These are phyloP conservation scores for Suillus tomentosus DNA, from an alignment of 768 basidiomycete species.

Conservation along the genomic window DNA sequence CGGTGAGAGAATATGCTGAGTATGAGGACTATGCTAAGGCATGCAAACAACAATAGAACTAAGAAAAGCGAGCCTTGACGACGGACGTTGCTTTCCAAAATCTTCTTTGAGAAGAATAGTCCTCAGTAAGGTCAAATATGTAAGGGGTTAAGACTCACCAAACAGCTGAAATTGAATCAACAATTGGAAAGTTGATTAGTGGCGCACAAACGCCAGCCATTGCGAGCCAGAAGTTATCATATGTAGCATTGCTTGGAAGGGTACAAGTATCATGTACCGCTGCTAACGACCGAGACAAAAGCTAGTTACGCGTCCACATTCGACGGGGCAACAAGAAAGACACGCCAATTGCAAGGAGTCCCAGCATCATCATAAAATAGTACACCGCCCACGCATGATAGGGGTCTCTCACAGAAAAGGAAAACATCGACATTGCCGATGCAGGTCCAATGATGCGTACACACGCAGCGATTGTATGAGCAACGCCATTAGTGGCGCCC, in stretches of 20 bases:
- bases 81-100: not conserved
- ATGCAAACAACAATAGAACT: not conserved
- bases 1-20: not conserved
- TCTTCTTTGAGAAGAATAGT: not conserved
- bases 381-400: constrained; percentile 11
- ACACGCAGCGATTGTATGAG: constrained; percentile 32
- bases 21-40: not conserved
- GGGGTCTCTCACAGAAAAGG: constrained; percentile 30
- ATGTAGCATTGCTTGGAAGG: not conserved
- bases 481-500: constrained; percentile 66
- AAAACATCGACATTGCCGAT: constrained; percentile 35
- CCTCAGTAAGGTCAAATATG: not conserved
- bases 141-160: not conserved
- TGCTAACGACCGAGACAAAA: not conserved
- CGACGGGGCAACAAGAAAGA: constrained; percentile 10
- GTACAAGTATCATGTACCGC: not conserved
- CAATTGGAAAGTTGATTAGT: not conserved
- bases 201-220: not conserved
- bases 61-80: not conserved
- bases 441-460: constrained; percentile 38
- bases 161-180: not conserved
- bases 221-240: not conserved
- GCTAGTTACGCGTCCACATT: constrained; percentile 8
- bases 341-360: not conserved
- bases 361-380: constrained; percentile 13